Percentiles rank a stretch among this genome's conserved stretches.
Conservation (phyloP, 495 filamentous ascomycete genomes). For the Aspergillus ellipticus region DNA sequence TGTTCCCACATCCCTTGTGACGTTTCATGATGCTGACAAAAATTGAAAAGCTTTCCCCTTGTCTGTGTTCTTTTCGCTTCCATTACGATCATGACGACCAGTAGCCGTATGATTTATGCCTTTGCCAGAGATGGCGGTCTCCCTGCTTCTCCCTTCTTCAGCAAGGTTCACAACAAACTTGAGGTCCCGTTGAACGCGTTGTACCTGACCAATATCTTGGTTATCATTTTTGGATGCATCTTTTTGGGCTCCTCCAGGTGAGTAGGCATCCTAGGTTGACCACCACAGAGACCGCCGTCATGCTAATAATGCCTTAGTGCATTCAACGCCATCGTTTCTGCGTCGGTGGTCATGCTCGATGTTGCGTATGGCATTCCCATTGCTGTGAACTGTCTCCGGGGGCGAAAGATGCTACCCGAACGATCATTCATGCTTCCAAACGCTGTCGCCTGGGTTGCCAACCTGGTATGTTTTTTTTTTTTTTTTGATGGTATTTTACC, state of each 20-base stretch:
- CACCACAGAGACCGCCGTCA: neutral
- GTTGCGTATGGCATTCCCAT: constrained; percentile 73
- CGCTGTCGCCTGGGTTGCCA: constrained; percentile 50
- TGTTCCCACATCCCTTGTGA: constrained; percentile 1
- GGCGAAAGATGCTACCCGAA: constrained; percentile 60
- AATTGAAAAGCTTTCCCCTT: constrained; percentile 57
- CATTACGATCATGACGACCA: constrained; percentile 71
- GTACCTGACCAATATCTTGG: constrained; percentile 58
- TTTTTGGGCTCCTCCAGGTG: constrained; percentile 69
- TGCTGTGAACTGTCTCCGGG: constrained; percentile 60
- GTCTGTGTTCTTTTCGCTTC: constrained; percentile 69
- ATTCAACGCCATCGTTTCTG: constrained; percentile 63
- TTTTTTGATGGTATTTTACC: neutral
- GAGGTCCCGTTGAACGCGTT: constrained; percentile 68
- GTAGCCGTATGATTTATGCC: constrained; percentile 72
- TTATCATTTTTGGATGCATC: constrained; percentile 67
- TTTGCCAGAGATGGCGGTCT: constrained; percentile 72
- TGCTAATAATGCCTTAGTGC: constrained; percentile 26
- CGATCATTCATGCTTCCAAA: constrained; percentile 59
- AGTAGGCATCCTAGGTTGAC: neutral
- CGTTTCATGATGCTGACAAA: neutral
- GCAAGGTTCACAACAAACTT: constrained; percentile 58
- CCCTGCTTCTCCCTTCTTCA: constrained; percentile 61
- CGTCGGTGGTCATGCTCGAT: constrained; percentile 66
- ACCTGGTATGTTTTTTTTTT: constrained; percentile 32